Evolutionary conservation across 768 basidiomycete species (phyloP).

Genomic region (Mycena floridula): DNA sequence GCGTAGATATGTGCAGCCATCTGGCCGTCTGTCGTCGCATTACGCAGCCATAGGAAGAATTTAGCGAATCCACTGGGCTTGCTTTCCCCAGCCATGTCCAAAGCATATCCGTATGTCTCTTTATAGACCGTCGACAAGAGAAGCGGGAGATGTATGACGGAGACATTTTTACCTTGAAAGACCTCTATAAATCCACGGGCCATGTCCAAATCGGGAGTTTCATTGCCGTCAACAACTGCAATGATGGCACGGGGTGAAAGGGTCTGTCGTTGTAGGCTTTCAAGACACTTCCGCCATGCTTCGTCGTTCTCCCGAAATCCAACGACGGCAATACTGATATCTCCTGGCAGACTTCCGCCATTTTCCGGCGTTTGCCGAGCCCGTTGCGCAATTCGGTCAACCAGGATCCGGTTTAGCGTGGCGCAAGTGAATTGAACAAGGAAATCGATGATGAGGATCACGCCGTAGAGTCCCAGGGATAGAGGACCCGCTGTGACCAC

Average conservation of each 20-base stretch:
- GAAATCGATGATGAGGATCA: background rate
- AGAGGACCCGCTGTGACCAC: background rate
- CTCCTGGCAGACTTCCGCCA: background rate
- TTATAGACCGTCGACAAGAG: background rate
- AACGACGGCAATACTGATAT: background rate
- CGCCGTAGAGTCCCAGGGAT: background rate
- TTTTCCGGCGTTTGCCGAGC: background rate
- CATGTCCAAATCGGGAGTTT: background rate
- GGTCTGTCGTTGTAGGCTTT: background rate
- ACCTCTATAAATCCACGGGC: background rate
- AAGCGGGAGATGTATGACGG: background rate
- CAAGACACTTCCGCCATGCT: background rate
- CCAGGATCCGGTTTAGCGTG: background rate
- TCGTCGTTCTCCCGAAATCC: background rate
- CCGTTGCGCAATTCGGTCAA: background rate
- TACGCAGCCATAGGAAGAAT: background rate
- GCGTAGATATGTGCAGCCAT: background rate
- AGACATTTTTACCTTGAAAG: background rate
- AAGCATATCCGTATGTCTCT: background rate
- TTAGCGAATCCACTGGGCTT: background rate
- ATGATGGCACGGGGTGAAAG: background rate
- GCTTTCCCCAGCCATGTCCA: background rate
- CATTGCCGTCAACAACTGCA: background rate
- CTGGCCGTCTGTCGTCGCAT: background rate
- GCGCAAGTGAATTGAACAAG: background rate